phyloP scores from a whole-genome alignment of 1,284 basidiomycete genomes.

The Cronartium ribicola region DNA sequence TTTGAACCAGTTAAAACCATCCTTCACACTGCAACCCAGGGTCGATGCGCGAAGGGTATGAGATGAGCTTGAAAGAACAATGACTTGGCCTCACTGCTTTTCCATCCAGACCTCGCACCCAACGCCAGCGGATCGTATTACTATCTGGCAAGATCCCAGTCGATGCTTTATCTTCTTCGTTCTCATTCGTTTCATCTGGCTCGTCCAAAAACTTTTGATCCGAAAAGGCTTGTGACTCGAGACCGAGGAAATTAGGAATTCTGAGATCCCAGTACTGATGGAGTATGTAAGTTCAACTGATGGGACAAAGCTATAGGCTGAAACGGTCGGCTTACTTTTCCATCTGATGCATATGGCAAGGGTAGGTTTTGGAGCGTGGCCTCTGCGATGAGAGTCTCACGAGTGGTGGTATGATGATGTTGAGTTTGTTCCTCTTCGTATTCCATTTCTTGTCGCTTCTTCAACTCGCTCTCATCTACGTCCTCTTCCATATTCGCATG shows the following conservation, averaged over 20 bases:
- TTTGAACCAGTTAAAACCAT: background rate
- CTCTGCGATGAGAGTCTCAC: slow-evolving; percentile 11
- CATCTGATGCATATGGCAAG: slow-evolving; percentile 20
- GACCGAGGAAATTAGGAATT: slow-evolving; percentile 18
- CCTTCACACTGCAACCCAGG: background rate
- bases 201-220: slow-evolving; percentile 25
- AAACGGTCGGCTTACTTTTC: slow-evolving; percentile 9
- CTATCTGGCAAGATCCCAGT: slow-evolving; percentile 1
- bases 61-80: background rate
- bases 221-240: slow-evolving; percentile 20
- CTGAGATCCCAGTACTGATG: slow-evolving; percentile 36
- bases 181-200: background rate
- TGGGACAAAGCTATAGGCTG: background rate
- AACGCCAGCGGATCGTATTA: slow-evolving; percentile 36
- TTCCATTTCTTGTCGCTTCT: slow-evolving; percentile 10
- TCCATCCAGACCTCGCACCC: slow-evolving; percentile 8
- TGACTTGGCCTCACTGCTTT: background rate
- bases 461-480: background rate
- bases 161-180: slow-evolving; percentile 10
- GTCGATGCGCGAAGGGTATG: background rate
- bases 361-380: slow-evolving; percentile 22
- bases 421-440: slow-evolving; percentile 17
- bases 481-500: background rate
- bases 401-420: slow-evolving; percentile 2
- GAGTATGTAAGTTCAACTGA: background rate